These are phyloP conservation scores for Cladobotryum mycophilum DNA, from an alignment of 2,329 filamentous ascomycete genomes.

Conservation along the genomic window DNA sequence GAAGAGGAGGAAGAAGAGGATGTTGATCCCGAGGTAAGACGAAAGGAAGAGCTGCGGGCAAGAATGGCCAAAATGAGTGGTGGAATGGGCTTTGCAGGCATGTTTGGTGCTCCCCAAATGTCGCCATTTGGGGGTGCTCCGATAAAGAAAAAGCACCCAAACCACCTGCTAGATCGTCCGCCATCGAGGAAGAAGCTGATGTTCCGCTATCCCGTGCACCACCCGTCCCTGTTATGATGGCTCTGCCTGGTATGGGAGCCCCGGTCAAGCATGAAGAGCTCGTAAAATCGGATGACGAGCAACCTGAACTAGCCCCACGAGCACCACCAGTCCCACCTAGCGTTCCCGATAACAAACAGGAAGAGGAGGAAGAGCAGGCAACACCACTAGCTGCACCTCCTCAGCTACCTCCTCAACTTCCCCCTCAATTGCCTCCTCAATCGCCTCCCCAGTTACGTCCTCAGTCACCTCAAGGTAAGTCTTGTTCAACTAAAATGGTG, in stretches of 20 bases:
- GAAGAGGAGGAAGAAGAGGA: slow-evolving; percentile 78
- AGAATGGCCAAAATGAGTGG: slow-evolving; percentile 99
- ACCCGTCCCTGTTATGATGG: slow-evolving; percentile 54
- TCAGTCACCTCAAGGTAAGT: slow-evolving; percentile 15
- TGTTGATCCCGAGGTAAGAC: slow-evolving; percentile 77
- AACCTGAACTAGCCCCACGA: slow-evolving; percentile 18
- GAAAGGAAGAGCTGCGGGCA: slow-evolving; percentile 81
- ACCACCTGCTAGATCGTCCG: slow-evolving; percentile 34
- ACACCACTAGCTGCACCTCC: slow-evolving; percentile 27
- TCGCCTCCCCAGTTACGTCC: not conserved
- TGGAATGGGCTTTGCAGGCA: slow-evolving; percentile 92
- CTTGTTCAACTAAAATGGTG: slow-evolving; percentile 3
- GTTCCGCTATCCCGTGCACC: slow-evolving; percentile 39
- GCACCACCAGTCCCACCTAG: slow-evolving; percentile 24
- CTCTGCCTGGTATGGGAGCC: slow-evolving; percentile 66
- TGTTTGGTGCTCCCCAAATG: slow-evolving; percentile 68
- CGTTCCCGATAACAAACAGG: slow-evolving; percentile 18
- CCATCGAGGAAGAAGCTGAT: slow-evolving; percentile 38
- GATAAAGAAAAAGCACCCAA: slow-evolving; percentile 46
- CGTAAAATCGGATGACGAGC: slow-evolving; percentile 32
- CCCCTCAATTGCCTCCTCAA: not conserved
- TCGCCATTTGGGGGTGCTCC: slow-evolving; percentile 52
- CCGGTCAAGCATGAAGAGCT: slow-evolving; percentile 41
- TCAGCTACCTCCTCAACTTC: no score
- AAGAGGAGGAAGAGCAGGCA: slow-evolving; percentile 31